Base-by-base conservation (phyloP, 108 stramenopile species). In the Cyclotella choctawhatcheeana region DNA sequence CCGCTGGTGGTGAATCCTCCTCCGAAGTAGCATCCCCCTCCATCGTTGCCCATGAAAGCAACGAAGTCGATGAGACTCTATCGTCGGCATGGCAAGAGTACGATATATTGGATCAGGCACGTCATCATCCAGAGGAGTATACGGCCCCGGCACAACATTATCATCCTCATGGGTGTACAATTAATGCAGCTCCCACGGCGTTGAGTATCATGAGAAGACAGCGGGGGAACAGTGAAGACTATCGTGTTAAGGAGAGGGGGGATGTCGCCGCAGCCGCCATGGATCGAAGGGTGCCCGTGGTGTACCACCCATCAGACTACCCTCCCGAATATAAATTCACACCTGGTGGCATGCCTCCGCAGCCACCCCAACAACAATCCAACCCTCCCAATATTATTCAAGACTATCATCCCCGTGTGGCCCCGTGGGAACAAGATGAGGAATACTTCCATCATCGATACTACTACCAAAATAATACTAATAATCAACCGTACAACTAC, bases 1-100 rank as follows among this genome's bases (percentile, higher is more conserved):
- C 51, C 21, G 51, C 51, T 10, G 51, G 51, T 10, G 51, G 51
- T 1, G 51, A 52, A 52, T 52, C 51, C 51, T 52, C 51, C 51
- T 52, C 51, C 2, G 51, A 52, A 52, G 10, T 22, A 18, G 20
- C 51, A 10, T 22, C 51, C 51, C 3, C 22, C 10, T 10, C 12
- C n/a, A 52, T 52, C 51, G 22, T 52, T 1, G 51, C 51, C 2
- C 51, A 52, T 22, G 51, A 52, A 52, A 22, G 24, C 1, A 22
- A 52, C 51, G 21, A 45, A 16, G 18, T 18, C 44, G 44, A 45
- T 18, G 44, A 18, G n/a, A 18, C 5, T 1, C 5, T 45, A 18
- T 1, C 16, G 3, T 2, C 22, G 21, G 51, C 51, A 5, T 52
- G 51, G 51, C 10, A 22, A 2, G 51, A 52, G 22, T 52, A 52